These are phyloP conservation scores for Kwoniella shandongensis DNA, from an alignment of 768 basidiomycete genomes.

Conservation along the genomic window DNA sequence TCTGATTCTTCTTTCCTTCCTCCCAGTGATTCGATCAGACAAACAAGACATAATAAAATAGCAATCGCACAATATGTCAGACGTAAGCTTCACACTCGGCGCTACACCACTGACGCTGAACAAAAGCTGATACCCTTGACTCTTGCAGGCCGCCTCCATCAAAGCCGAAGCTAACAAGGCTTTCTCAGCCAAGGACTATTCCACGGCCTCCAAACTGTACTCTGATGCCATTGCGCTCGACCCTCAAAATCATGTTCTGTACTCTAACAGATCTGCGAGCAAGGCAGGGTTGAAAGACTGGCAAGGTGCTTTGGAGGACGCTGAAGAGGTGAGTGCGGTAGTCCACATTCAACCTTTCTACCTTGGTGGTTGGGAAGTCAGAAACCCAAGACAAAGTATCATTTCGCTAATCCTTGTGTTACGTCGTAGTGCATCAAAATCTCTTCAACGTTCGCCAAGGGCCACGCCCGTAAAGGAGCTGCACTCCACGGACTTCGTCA, in stretches of 20 bases:
- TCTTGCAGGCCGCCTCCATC: slow-evolving; percentile 60
- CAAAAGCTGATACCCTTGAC: not conserved
- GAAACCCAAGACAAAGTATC: not conserved
- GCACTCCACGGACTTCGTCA: slow-evolving; percentile 78
- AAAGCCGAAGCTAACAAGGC: slow-evolving; percentile 96
- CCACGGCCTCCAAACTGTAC: slow-evolving; percentile 64
- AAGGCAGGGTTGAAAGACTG: slow-evolving; percentile 81
- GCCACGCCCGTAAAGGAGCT: slow-evolving; percentile 87
- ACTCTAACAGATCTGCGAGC: slow-evolving; percentile 88
- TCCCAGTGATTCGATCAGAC: not conserved
- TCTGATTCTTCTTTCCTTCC: not conserved
- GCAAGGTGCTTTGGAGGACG: slow-evolving; percentile 74
- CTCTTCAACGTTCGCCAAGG: slow-evolving; percentile 82
- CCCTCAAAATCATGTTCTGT: slow-evolving; percentile 80
- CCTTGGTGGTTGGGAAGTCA: not conserved
- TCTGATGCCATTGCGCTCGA: slow-evolving; percentile 73
- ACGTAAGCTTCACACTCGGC: slow-evolving; percentile 32
- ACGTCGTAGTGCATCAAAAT: slow-evolving; percentile 68
- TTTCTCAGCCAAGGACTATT: slow-evolving; percentile 88
- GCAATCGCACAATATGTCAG: slow-evolving; percentile 27
- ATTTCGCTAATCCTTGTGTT: slow-evolving; percentile 5
- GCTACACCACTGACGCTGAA: not conserved
- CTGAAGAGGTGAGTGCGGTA: slow-evolving; percentile 72
- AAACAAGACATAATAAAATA: not conserved
- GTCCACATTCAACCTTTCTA: not conserved